Percentiles rank a stretch among this genome's conserved stretches.
These are phyloP conservation scores for Populus hybrid DNA, from an alignment of 441 rosid species.

Conservation along the genomic window DNA sequence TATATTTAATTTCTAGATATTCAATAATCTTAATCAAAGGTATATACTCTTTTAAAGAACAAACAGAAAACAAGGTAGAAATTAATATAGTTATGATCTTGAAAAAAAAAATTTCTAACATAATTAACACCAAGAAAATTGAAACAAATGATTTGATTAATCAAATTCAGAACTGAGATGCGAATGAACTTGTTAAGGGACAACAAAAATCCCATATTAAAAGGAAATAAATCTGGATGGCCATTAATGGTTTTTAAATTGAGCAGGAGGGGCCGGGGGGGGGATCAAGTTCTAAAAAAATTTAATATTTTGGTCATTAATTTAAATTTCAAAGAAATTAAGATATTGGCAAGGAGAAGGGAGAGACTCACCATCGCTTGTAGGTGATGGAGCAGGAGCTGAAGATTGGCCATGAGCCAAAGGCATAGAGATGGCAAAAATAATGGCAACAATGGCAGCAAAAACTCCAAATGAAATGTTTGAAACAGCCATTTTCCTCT, in stretches of 20 bases:
- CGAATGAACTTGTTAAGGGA: too few relatives aligned
- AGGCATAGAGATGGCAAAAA: conserved; percentile 34
- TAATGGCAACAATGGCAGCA: conserved; percentile 26
- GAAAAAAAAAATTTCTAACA: not conserved
- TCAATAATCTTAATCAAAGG: not conserved
- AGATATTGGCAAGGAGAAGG: not conserved
- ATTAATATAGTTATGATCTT: not conserved
- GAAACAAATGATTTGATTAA: too few relatives aligned
- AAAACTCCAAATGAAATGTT: conserved; percentile 36
- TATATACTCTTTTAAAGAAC: too few relatives aligned
- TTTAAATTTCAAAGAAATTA: not conserved
- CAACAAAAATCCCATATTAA: too few relatives aligned
- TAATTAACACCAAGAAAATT: not conserved
- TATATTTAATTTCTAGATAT: not conserved
- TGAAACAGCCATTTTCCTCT: conserved; percentile 32
- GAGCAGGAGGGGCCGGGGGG: not conserved
- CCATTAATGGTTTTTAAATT: too few relatives aligned
- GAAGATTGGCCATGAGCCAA: conserved; percentile 43
- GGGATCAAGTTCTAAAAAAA: too few relatives aligned
- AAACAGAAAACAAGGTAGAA: not conserved
- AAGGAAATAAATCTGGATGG: too few relatives aligned
- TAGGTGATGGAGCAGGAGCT: conserved; percentile 54
- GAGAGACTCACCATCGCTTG: conserved; percentile 46
- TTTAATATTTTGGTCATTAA: too few relatives aligned
- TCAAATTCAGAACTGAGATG: too few relatives aligned